These are phyloP conservation scores for Clavispora asparagi DNA, from an alignment of 805 yeast genomes.

Conservation along the genomic window DNA sequence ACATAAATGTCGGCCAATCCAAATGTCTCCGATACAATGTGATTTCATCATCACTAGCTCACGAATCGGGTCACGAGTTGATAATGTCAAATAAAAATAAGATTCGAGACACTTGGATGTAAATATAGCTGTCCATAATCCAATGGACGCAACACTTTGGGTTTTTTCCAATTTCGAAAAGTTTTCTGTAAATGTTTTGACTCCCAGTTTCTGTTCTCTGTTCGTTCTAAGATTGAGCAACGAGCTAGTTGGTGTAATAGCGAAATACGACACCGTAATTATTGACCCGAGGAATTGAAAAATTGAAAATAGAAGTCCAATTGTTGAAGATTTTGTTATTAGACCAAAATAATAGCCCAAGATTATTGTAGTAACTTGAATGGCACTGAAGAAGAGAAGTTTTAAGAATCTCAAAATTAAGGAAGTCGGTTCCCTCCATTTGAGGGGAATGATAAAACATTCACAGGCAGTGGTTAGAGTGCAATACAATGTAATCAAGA, in stretches of 20 bases:
- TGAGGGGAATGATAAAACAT: slow-evolving; percentile 59
- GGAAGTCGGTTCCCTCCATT: slow-evolving; percentile 69
- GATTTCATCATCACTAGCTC: slow-evolving; percentile 56
- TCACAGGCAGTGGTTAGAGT: slow-evolving; percentile 55
- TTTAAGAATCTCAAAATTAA: slow-evolving; percentile 15
- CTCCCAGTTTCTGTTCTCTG: slow-evolving; percentile 34
- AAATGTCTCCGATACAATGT: slow-evolving; percentile 57
- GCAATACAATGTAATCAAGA: slow-evolving; percentile 43
- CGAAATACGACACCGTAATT: slow-evolving; percentile 48
- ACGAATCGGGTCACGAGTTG: slow-evolving; percentile 75
- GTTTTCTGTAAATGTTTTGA: slow-evolving; percentile 48
- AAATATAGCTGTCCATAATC: slow-evolving; percentile 66
- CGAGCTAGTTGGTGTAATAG: slow-evolving; percentile 57
- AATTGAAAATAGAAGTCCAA: slow-evolving; percentile 43
- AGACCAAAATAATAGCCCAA: slow-evolving; percentile 40
- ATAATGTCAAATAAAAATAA: slow-evolving; percentile 82
- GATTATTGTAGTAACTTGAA: not conserved
- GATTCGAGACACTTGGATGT: slow-evolving; percentile 76
- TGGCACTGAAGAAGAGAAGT: not conserved
- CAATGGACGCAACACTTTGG: slow-evolving; percentile 56
- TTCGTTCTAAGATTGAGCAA: slow-evolving; percentile 37
- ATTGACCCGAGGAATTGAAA: slow-evolving; percentile 55
- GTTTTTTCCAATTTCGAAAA: slow-evolving; percentile 50
- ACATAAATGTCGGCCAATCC: slow-evolving; percentile 52
- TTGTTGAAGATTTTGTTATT: slow-evolving; percentile 9